Evolutionary conservation across 495 filamentous ascomycete genomes (phyloP).

Genomic region (Aspergillus carlsbadensis): DNA sequence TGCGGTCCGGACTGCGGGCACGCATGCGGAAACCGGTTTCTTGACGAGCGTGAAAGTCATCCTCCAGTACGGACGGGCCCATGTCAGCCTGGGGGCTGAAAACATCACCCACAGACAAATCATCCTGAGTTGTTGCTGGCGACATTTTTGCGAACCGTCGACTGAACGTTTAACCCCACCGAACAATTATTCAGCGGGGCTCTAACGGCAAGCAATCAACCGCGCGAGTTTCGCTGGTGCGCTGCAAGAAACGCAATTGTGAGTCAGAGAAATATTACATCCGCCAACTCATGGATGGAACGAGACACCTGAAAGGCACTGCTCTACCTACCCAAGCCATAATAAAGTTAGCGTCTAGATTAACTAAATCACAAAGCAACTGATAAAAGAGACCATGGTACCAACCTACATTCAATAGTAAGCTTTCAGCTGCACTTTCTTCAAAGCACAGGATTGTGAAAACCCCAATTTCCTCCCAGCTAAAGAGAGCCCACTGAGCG

Average conservation of each 20-base stretch:
- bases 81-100: slow-evolving; percentile 46
- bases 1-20: slow-evolving; percentile 27
- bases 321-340: slow-evolving; percentile 9
- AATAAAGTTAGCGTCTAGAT: no score
- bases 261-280: slow-evolving; percentile 19
- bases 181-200: no score
- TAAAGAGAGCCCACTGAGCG: background rate
- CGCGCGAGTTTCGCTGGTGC: slow-evolving; percentile 4
- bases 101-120: slow-evolving; percentile 46
- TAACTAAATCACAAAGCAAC: no score
- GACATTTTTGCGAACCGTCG: slow-evolving; percentile 2
- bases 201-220: slow-evolving; percentile 4
- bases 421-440: background rate
- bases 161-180: background rate
- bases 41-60: slow-evolving; percentile 24
- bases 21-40: slow-evolving; percentile 32
- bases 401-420: background rate
- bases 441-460: background rate
- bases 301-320: slow-evolving; percentile 22
- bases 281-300: slow-evolving; percentile 21
- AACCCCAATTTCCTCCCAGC: background rate
- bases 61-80: slow-evolving; percentile 27
- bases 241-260: slow-evolving; percentile 10
- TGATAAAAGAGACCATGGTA: no score
- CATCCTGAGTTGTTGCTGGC: slow-evolving; percentile 26